Percentiles rank a stretch among this genome's conserved stretches.
These are phyloP conservation scores for Crithidia expoeki DNA, from an alignment of 208 protist genomes.

Conservation along the genomic window DNA sequence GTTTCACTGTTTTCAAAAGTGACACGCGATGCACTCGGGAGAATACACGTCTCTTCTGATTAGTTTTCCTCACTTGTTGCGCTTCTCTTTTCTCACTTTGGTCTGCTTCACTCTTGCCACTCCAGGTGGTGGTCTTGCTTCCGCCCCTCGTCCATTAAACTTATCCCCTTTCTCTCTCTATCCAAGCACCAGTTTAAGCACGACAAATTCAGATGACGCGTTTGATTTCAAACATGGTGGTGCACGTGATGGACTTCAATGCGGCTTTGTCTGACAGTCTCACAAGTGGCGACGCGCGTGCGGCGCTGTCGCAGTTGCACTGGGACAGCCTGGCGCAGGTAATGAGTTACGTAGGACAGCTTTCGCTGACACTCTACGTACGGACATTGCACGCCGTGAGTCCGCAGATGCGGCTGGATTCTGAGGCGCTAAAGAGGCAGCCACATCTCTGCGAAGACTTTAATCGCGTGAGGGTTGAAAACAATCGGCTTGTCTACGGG, in stretches of 20 bases:
- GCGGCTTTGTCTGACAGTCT: not conserved
- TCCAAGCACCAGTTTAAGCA: no score
- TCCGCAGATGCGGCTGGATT: conserved; percentile 9
- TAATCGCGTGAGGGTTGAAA: not conserved
- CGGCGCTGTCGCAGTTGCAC: not conserved
- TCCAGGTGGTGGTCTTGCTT: no score
- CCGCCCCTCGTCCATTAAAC: no score
- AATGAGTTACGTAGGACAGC: not conserved
- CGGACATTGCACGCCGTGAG: not conserved
- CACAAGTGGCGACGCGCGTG: not conserved
- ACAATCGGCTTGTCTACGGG: not conserved
- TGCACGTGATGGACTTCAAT: not conserved
- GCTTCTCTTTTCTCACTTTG: not conserved
- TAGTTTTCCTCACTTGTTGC: not conserved
- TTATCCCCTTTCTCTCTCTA: not conserved
- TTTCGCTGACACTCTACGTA: not conserved
- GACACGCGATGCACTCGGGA: no score
- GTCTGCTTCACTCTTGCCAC: no score
- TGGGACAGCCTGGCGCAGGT: conserved; percentile 8
- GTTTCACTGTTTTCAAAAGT: no score
- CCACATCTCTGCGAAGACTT: not conserved
- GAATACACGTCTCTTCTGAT: not conserved
- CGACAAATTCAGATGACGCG: not conserved
- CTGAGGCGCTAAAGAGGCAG: not conserved
- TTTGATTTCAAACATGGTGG: not conserved